A percentile compares a stretch with the other conserved stretches of the same genome.
Evolutionary conservation across 2,329 filamentous ascomycete genomes (phyloP).

Genomic region (Periconia macrospinosa): DNA sequence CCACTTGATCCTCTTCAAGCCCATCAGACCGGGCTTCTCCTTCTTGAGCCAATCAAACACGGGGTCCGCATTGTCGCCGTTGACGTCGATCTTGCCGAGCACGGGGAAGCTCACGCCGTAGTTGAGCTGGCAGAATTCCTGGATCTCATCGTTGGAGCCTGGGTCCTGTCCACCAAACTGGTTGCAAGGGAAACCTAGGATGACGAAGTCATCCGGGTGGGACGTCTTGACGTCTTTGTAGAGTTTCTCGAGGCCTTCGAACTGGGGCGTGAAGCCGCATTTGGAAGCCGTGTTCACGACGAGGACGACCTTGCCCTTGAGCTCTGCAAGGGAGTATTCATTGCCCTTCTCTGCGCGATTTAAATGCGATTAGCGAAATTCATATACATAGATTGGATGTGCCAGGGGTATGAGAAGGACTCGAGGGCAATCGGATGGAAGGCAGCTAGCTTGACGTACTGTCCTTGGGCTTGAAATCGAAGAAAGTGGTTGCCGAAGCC

Average conservation of each 20-base stretch:
- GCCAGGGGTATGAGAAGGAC: not conserved
- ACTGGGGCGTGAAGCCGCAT: constrained; percentile 98
- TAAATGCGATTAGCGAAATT: not conserved
- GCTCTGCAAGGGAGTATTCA: constrained; percentile 68
- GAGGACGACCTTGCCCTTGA: constrained; percentile 90
- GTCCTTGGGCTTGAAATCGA: constrained; percentile 81
- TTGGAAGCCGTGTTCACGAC: constrained; percentile 98
- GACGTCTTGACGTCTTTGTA: constrained; percentile 75
- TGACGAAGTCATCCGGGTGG: constrained; percentile 75
- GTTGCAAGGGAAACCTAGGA: constrained; percentile 98
- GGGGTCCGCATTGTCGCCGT: constrained; percentile 78
- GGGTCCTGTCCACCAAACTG: constrained; percentile 94
- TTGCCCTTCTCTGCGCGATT: constrained; percentile 66
- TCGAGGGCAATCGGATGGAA: not conserved
- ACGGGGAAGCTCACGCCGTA: constrained; percentile 93
- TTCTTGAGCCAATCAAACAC: constrained; percentile 75
- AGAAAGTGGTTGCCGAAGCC: constrained; percentile 72
- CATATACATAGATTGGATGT: not conserved
- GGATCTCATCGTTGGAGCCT: constrained; percentile 66
- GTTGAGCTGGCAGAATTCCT: constrained; percentile 82
- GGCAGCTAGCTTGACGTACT: constrained; percentile 58
- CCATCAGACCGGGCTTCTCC: constrained; percentile 78
- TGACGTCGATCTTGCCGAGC: constrained; percentile 85
- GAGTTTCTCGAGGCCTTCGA: constrained; percentile 84
- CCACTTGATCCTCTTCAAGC: constrained; percentile 94